Evolutionary conservation across 495 filamentous ascomycete species (phyloP), one percentile per base, ranked within the genome.

Genomic region (Aspergillus bertholletiae): DNA sequence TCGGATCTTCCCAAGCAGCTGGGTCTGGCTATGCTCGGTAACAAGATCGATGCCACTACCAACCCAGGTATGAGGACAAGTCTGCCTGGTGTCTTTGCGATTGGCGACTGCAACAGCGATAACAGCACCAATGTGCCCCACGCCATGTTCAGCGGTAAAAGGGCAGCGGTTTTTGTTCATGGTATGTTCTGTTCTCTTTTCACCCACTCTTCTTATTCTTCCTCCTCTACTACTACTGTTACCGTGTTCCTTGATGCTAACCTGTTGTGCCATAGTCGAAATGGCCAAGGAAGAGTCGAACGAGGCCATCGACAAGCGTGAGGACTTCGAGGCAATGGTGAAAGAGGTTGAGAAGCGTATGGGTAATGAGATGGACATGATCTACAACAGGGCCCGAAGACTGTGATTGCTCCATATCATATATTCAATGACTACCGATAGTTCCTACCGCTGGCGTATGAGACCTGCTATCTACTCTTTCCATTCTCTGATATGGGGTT

Each of bases 91-190:
- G 76, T 84, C 13, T 84, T 76, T 57, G 80, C 76, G 1, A 64
- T 84, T 17, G 81, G 81, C 1, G 81, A 84, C 58, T 74, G 75
- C 9, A 85, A 84, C 57, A 71, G 70, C 11, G 82, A 85, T 32
- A 77, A 76, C 26, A 71, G 73, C 34, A 83, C 80, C 11, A 84
- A 84, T 51, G 80, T 85, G 17, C 80, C 81, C 0, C 82, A 85
- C 53, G 82, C 82, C 1, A 75, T 85, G 67, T 85, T 71, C 56
- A 78, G 69, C 24, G 81, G 77, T 1, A 85, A 84, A 73, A 63
- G 77, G 39, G 74, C 81, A 7, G 79, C 76, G 5, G 82, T 84
- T 17, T 82, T 65, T 47, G 41, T 80, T 21, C 81, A 84, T 62
- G 78, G 80, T 83, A 58, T 63, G 77, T 67, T 40, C n/a, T 18